Base-by-base conservation (phyloP, 495 filamentous ascomycete species). In the Aspergillus funiculosus region DNA sequence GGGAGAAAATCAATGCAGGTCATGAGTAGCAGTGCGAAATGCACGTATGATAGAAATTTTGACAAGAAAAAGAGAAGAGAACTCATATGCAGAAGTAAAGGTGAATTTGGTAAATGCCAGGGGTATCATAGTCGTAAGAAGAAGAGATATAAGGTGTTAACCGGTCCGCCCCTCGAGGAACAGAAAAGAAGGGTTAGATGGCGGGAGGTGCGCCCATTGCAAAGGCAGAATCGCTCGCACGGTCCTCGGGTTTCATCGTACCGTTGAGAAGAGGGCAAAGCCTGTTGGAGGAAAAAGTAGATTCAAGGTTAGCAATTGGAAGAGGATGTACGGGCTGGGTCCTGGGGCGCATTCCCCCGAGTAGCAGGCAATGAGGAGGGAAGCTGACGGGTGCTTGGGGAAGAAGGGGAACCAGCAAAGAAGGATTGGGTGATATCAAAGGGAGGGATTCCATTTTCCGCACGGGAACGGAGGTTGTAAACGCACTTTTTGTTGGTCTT, bases 401-500 rank as follows among this genome's bases (percentile, higher is more conserved):
- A 29, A 26, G 20, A 26, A 27, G 24, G 24, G 24, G 31, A 13
- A 34, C 21, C 10, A 19, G 32, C 11, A 19, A 38, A 32, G 32
- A 53, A 51, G 1, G 44, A 38, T 3, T 42, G 35, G 19, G 39
- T 27, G 30, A 52, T 46, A 17, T 54, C 47, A 39, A 48, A 38
- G 42, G 29, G 17, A 35, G 43, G 21, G 39, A 40, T 41, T 21
- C 27, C 39, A 25, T 20, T 24, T n/a, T 22, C 40, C 13, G 13
- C 13, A 13, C 29, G 11, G 37, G 37, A 20, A 21, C 19, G 15
- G 22, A 30, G 39, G 39, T 43, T 39, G 21, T 26, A 21, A 43
- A 52, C 70, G 62, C 72, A 90, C 85, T 91, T 96, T 74, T 95
- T 92, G 72, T 96, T 96, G n/a, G 90, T 96, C 66, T 94, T 94